These are phyloP conservation scores for Nematocida minor DNA, from an alignment of 371 early-diverging fungal genomes.

Conservation along the genomic window DNA sequence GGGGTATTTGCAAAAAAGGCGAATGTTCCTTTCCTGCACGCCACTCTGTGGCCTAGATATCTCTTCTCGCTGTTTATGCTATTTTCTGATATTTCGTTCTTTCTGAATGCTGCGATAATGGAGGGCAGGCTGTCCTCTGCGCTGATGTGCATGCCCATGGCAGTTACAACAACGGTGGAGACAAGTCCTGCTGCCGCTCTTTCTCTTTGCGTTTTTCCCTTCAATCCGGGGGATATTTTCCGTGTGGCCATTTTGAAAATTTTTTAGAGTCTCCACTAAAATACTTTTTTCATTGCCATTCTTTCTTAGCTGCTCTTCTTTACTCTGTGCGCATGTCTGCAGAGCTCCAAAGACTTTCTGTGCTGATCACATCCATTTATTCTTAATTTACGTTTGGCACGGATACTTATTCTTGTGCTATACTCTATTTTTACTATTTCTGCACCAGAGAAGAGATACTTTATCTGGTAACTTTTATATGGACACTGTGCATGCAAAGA, in stretches of 20 bases:
- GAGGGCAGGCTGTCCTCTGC: conserved; percentile 23
- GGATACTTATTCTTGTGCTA: too few relatives aligned
- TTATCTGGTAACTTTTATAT: too few relatives aligned
- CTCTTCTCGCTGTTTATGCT: not conserved
- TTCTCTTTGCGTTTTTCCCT: conserved; percentile 31
- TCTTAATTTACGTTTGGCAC: too few relatives aligned
- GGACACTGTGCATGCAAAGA: too few relatives aligned
- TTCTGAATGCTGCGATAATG: conserved; percentile 8
- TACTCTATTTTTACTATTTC: too few relatives aligned
- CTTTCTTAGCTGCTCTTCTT: not conserved
- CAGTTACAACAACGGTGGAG: conserved; percentile 30
- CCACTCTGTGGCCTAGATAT: not conserved
- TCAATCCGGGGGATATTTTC: conserved; percentile 5
- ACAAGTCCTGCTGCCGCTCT: conserved; percentile 3
- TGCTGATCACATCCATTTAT: too few relatives aligned
- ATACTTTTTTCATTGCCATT: not conserved
- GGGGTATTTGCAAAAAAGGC: conserved; percentile 3
- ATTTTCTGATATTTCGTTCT: not conserved
- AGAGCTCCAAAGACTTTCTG: too few relatives aligned
- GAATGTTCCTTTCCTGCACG: conserved; percentile 3
- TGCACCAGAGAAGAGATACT: too few relatives aligned
- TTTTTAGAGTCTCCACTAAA: not conserved
- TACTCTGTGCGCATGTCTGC: too few relatives aligned
- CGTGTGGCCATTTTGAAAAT: conserved; percentile 11
- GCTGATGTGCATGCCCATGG: not conserved